phyloP scores from a whole-genome alignment of 2,329 filamentous ascomycete genomes.

The Periconia digitata region DNA sequence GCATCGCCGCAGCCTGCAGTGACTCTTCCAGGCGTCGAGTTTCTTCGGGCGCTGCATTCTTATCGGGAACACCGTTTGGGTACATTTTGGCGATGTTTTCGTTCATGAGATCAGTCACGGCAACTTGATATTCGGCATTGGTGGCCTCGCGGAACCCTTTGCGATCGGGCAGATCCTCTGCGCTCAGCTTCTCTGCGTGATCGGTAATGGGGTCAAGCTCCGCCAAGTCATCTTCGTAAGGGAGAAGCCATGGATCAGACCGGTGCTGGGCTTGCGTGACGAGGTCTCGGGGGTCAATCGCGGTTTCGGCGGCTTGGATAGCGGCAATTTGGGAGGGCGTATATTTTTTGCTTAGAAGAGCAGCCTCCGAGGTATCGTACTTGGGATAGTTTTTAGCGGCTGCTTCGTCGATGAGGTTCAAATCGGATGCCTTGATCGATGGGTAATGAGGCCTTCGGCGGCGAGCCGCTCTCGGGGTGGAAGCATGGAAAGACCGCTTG shows the following conservation, averaged over 20 bases:
- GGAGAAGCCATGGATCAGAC: conserved; percentile 68
- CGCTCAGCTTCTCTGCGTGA: conserved; percentile 45
- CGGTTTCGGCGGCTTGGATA: conserved; percentile 76
- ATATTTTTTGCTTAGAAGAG: conserved; percentile 65
- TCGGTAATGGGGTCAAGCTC: conserved; percentile 77
- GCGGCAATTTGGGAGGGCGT: conserved; percentile 79
- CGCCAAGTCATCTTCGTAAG: conserved; percentile 76
- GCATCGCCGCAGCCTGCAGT: conserved; percentile 34
- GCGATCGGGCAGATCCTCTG: conserved; percentile 22
- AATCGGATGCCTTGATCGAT: conserved; percentile 48
- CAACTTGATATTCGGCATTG: conserved; percentile 32
- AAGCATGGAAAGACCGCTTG: conserved; percentile 47
- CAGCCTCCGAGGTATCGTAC: conserved; percentile 58
- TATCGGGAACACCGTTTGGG: conserved; percentile 34
- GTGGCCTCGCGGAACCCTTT: conserved; percentile 31
- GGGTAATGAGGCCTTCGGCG: conserved; percentile 44
- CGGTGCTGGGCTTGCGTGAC: conserved; percentile 71
- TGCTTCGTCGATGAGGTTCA: conserved; percentile 35
- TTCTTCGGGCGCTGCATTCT: conserved; percentile 16
- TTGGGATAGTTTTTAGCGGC: conserved; percentile 53
- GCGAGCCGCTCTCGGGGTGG: conserved; percentile 38
- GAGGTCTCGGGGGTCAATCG: conserved; percentile 74
- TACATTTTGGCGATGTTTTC: conserved; percentile 41
- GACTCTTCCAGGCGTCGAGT: conserved; percentile 24
- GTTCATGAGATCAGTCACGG: conserved; percentile 33